phyloP scores from a whole-genome alignment of 305 asterid species.

The Rubia occidens region DNA sequence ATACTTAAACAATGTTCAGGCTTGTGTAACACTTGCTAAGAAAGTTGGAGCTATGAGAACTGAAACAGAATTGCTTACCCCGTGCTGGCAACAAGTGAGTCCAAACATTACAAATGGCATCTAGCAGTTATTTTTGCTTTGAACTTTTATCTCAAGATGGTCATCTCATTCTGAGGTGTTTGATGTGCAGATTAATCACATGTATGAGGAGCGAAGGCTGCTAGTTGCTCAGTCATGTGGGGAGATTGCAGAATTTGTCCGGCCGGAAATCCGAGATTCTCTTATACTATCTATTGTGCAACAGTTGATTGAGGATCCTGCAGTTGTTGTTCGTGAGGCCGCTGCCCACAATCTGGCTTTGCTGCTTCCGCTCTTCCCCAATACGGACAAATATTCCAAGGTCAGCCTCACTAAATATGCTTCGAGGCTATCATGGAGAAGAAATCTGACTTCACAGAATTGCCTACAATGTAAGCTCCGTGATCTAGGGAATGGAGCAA shows the following conservation, averaged over 20 bases:
- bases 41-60: conserved; percentile 94
- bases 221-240: conserved; percentile 99
- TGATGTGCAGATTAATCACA: conserved; percentile 82
- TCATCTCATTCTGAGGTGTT: conserved; percentile 18
- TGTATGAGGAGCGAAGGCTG: conserved; percentile 96
- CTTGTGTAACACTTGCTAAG: conserved; percentile 91
- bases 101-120: conserved; percentile 13
- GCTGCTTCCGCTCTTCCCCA: conserved; percentile 98
- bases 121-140: neutral
- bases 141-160: conserved; percentile 7
- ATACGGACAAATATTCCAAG: conserved; percentile 97
- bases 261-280: conserved; percentile 98
- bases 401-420: conserved; percentile 99
- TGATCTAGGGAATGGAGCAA: conserved; percentile 81
- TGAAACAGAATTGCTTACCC: conserved; percentile 97
- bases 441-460: conserved; percentile 91
- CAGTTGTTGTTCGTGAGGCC: conserved; percentile 96
- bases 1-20: conserved; percentile 43
- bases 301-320: conserved; percentile 97
- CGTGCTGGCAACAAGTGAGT: conserved; percentile 98
- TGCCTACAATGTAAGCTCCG: conserved; percentile 96
- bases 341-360: conserved; percentile 94
- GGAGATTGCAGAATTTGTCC: conserved; percentile 89
- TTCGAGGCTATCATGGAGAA: conserved; percentile 99
- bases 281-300: conserved; percentile 96